These are phyloP conservation scores for Pseudogymnoascus verrucosus DNA, from an alignment of 2,329 filamentous ascomycete species.

Conservation along the genomic window DNA sequence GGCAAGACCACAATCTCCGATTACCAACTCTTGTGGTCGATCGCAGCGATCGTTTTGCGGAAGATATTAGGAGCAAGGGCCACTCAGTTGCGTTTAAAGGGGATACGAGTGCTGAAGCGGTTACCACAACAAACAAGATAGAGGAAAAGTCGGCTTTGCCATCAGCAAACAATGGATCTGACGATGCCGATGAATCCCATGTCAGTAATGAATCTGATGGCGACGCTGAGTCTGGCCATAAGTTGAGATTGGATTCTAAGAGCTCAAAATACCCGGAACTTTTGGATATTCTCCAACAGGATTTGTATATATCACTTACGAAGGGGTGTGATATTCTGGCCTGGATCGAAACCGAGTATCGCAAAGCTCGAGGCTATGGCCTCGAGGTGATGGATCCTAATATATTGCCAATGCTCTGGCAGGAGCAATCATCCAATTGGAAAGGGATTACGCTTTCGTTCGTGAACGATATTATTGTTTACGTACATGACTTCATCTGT, in stretches of 20 bases:
- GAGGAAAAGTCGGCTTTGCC: not conserved
- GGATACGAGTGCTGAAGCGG: not conserved
- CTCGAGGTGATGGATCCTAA: not conserved
- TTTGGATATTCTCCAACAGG: not conserved
- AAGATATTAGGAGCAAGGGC: not conserved
- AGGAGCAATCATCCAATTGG: slow-evolving; percentile 49
- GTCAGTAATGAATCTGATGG: not conserved
- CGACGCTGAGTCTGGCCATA: not conserved
- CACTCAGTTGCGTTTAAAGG: slow-evolving; percentile 6
- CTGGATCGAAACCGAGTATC: slow-evolving; percentile 9
- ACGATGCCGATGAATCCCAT: not conserved
- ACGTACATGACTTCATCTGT: slow-evolving; percentile 42
- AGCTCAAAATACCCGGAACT: not conserved
- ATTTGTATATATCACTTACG: not conserved
- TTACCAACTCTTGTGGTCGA: slow-evolving; percentile 4
- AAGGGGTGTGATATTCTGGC: not conserved
- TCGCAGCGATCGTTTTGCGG: not conserved
- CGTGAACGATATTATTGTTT: slow-evolving; percentile 40
- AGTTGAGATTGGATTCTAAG: not conserved
- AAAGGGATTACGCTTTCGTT: slow-evolving; percentile 38
- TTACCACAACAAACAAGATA: not conserved
- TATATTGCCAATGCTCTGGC: slow-evolving; percentile 17
- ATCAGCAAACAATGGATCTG: not conserved
- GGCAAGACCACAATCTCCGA: not conserved
- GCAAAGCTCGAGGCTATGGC: not conserved